phyloP scores from a whole-genome alignment of 352 stramenopile species.

The Pythium biforme region DNA sequence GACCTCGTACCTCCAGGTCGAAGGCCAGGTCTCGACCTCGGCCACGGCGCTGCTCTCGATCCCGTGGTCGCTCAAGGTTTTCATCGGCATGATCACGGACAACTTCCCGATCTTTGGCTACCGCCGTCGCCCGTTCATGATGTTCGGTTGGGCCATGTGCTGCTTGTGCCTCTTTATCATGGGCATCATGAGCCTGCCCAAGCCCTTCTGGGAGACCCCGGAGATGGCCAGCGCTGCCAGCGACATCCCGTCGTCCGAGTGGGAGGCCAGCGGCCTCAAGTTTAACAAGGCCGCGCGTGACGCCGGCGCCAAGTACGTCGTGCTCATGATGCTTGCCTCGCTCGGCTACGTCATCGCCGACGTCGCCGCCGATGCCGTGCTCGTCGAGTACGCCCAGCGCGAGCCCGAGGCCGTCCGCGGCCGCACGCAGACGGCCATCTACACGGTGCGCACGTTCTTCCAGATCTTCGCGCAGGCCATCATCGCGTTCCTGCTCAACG shows the following conservation, averaged over 20 bases:
- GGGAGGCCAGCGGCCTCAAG: constrained; percentile 13
- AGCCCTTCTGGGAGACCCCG: constrained; percentile 25
- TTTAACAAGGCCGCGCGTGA: constrained; percentile 26
- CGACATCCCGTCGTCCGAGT: constrained; percentile 10
- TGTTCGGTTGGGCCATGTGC: constrained; percentile 33
- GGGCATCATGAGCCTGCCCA: constrained; percentile 26
- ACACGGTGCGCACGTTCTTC: constrained; percentile 26
- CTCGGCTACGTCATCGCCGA: constrained; percentile 38
- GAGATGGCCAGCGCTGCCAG: constrained; percentile 1
- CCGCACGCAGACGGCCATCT: constrained; percentile 25
- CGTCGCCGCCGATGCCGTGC: constrained; percentile 33
- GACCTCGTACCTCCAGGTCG: constrained; percentile 30
- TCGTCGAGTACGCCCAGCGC: constrained; percentile 28
- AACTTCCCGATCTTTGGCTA: constrained; percentile 38
- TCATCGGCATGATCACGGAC: constrained; percentile 37
- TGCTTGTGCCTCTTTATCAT: constrained; percentile 26
- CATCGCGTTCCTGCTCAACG: constrained; percentile 28
- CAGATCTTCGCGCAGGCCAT: constrained; percentile 25
- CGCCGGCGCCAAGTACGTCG: constrained; percentile 26
- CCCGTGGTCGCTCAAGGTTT: constrained; percentile 41
- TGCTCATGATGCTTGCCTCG: constrained; percentile 34
- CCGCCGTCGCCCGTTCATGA: constrained; percentile 39
- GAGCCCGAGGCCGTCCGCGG: constrained; percentile 19
- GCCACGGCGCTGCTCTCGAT: constrained; percentile 29
- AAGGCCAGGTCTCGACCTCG: constrained; percentile 26